These are phyloP conservation scores for Crithidia acanthocephali DNA, from an alignment of 208 protist genomes.

Conservation along the genomic window DNA sequence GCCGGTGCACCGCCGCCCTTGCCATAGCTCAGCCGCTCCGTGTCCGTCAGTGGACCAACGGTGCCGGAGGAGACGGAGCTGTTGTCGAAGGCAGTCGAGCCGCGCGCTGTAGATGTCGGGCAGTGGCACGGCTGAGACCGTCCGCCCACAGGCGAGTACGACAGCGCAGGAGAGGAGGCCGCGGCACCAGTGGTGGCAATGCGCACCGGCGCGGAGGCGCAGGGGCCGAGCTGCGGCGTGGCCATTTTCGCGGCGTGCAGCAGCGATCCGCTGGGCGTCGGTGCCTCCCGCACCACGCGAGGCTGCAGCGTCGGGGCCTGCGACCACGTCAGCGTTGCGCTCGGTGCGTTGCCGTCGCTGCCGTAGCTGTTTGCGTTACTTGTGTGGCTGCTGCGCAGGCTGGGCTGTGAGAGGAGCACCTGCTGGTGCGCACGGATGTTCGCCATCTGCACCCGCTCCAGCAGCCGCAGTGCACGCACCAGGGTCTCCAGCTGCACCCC, in stretches of 20 bases:
- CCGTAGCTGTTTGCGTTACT: constrained; percentile 8
- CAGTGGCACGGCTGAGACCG: no score
- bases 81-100: constrained; percentile 1
- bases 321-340: constrained; percentile 1
- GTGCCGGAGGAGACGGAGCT: constrained; percentile 22
- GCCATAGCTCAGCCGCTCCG: constrained; percentile 13
- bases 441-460: constrained; percentile 44
- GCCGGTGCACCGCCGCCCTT: neutral
- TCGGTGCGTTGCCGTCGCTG: neutral
- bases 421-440: constrained; percentile 39
- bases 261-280: neutral
- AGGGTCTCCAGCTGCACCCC: constrained; percentile 36
- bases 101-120: neutral
- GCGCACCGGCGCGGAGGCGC: constrained; percentile 2
- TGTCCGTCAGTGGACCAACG: constrained; percentile 34
- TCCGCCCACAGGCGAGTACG: neutral
- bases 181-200: neutral
- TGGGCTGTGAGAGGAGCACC: constrained; percentile 10
- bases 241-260: neutral
- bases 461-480: constrained; percentile 38
- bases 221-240: constrained; percentile 1
- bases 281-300: neutral
- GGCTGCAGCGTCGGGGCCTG: neutral
- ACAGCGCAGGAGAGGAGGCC: neutral
- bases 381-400: constrained; percentile 1